phyloP scores from a whole-genome alignment of 2,329 filamentous ascomycete genomes.

The Oidium heveae region DNA sequence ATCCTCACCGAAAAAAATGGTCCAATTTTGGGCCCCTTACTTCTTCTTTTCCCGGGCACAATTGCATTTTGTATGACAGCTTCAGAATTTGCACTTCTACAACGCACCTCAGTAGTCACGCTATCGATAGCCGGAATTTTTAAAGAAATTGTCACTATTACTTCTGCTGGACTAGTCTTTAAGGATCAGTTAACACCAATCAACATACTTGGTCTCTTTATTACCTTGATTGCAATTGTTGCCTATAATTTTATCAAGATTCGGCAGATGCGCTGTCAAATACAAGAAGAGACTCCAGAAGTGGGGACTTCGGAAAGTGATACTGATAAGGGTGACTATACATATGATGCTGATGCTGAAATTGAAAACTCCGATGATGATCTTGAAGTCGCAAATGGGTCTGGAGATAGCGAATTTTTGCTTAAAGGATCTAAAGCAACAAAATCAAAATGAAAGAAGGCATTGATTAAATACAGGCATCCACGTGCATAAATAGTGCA shows the following conservation, averaged over 20 bases:
- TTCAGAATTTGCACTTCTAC: constrained; percentile 80
- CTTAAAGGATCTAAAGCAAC: too few relatives aligned
- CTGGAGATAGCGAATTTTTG: too few relatives aligned
- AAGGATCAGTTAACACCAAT: constrained; percentile 66
- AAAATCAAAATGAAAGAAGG: too few relatives aligned
- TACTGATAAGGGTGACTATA: constrained; percentile 4
- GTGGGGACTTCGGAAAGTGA: constrained; percentile 6
- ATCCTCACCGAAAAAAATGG: constrained; percentile 44
- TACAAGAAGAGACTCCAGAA: constrained; percentile 25
- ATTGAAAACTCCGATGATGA: too few relatives aligned
- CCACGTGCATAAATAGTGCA: too few relatives aligned
- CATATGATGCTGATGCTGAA: too few relatives aligned
- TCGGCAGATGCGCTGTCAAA: constrained; percentile 60
- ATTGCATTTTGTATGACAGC: constrained; percentile 94
- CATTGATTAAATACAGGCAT: too few relatives aligned
- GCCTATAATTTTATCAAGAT: constrained; percentile 94
- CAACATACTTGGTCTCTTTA: constrained; percentile 67
- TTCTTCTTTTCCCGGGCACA: constrained; percentile 70
- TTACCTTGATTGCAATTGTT: constrained; percentile 67
- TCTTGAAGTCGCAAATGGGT: too few relatives aligned
- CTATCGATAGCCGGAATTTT: constrained; percentile 94
- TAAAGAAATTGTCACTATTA: constrained; percentile 94
- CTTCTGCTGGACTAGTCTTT: constrained; percentile 67
- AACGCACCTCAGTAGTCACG: constrained; percentile 88
- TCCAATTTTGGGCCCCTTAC: constrained; percentile 33